Evolutionary conservation across 1,139 yeast species (phyloP), one percentile per base, ranked within the genome.

Genomic region (Casaregolazyma suthepensis): DNA sequence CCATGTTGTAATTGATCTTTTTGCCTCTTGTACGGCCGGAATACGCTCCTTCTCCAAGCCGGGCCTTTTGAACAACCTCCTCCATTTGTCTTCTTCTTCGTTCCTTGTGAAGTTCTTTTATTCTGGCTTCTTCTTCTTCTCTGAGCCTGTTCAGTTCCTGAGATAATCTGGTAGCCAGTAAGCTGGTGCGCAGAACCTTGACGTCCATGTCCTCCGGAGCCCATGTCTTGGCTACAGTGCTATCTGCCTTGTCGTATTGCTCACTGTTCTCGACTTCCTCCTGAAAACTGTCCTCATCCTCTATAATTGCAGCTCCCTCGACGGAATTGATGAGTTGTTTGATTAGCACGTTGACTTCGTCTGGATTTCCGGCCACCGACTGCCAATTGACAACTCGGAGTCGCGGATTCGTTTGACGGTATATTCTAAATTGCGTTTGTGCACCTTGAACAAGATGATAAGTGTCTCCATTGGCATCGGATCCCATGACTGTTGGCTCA

Each of bases 21-120:
- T 61, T 65, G 2, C 72, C 69, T 4, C 75, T 59, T 1, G 75
- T 69, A 15, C 75, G 65, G 15, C 71, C 67, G 5, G 62, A 56
- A 53, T 68, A 67, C n/a, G 60, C 54, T 15, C 70, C 70, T 45
- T 64, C 70, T n/a, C 65, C 67, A 13, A 54, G 54, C 9, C 66
- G 60, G 15, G 59, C 61, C 51, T 52, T 53, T 10, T 54, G 60
- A n/a, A 57, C 58, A 44, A 61, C 67, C 19, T 61, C 61, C 43
- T 59, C 61, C 44, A 56, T 52, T 20, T 59, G 56, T 18, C 56
- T 56, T 13, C 65, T 60, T 29, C 59, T 56, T 45, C 54, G 59
- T 17, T 63, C 66, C 38, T 61, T 61, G 20, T 60, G 56, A 51
- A 62, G 66, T 20, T 52, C 56, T 46, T 59, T 53, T 18, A 58